Conservation (phyloP, 176 grass and related monocot species). For the Guadua angustifolia region DNA sequence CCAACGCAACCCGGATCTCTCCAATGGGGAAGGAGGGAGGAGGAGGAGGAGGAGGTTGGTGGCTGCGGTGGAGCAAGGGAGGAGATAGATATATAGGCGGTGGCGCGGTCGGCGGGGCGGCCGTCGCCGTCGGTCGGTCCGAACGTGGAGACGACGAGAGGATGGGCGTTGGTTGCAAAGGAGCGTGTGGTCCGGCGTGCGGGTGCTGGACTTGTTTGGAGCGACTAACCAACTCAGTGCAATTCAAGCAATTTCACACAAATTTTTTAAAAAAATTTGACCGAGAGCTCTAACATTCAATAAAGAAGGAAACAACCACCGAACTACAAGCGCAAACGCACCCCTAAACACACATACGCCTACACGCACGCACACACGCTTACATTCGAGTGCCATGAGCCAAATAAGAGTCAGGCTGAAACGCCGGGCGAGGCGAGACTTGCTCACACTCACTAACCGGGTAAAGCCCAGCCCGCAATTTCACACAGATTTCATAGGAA, state of each 20-base stretch:
- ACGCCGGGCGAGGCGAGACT: too few relatives aligned
- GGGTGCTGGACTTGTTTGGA: neutral
- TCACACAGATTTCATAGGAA: neutral
- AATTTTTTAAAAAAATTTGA: too few relatives aligned
- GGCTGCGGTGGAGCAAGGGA: neutral
- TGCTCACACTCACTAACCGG: too few relatives aligned
- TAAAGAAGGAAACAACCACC: too few relatives aligned
- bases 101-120: constrained; percentile 37
- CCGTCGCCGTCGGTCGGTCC: constrained; percentile 45
- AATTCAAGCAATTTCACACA: neutral
- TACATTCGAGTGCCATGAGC: too few relatives aligned
- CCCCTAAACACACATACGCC: too few relatives aligned
- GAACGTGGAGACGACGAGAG: neutral
- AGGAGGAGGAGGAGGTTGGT: neutral
- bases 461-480: too few relatives aligned
- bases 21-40: neutral
- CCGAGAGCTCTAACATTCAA: too few relatives aligned
- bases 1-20: constrained; percentile 41
- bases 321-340: too few relatives aligned
- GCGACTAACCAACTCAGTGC: neutral
- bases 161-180: constrained; percentile 20
- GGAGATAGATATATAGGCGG: neutral
- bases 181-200: neutral
- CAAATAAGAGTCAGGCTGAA: too few relatives aligned
- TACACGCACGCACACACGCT: too few relatives aligned